Evolutionary conservation across 73 alveolate genomes (phyloP), one percentile per base, ranked within the genome.

Genomic region (Symbiodinium pilosum): DNA sequence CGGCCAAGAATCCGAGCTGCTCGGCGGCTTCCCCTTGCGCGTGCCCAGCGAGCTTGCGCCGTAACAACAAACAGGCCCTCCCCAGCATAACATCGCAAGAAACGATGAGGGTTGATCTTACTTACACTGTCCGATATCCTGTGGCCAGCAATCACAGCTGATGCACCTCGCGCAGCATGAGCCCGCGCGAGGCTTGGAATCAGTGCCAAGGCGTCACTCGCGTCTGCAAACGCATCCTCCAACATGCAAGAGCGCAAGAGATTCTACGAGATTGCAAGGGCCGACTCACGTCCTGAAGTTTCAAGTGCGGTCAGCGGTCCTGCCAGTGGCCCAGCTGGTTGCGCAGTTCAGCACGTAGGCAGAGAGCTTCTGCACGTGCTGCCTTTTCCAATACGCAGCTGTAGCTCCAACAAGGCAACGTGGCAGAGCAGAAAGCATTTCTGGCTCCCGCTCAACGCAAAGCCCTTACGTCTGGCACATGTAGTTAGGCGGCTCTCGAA

Each of bases 121-220:
- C n/a, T n/a, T n/a, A n/a, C n/a, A n/a, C n/a, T n/a, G n/a, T n/a
- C n/a, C n/a, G n/a, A n/a, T n/a, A n/a, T n/a, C n/a, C n/a, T n/a
- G n/a, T n/a, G n/a, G n/a, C n/a, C n/a, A n/a, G n/a, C n/a, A n/a
- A n/a, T n/a, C n/a, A n/a, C 59, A 14, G 14, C 59, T 14, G 14
- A 14, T 9, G 59, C 59, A 47, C 95, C 97, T 91, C 97, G 34
- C 7, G 97, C 97, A 3, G 97, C 97, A n/a, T 91, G 97, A 30
- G 97, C 97, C 77, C 97, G 41, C 32, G 89, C 89, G 56, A 91
- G 81, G 97, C 97, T 91, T 40, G 97, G 97, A 24, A 59, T 83
- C 34, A 91, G 97, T 54, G 39, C 81, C 89, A 91, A 42, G 75
- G 97, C 87, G 5, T 91, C 97, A 40, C 43, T 52, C 14, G 97